Percentiles rank a stretch among this genome's conserved stretches.
Conservation (phyloP, 2,329 filamentous ascomycete genomes). For the Cercospora sp. region DNA sequence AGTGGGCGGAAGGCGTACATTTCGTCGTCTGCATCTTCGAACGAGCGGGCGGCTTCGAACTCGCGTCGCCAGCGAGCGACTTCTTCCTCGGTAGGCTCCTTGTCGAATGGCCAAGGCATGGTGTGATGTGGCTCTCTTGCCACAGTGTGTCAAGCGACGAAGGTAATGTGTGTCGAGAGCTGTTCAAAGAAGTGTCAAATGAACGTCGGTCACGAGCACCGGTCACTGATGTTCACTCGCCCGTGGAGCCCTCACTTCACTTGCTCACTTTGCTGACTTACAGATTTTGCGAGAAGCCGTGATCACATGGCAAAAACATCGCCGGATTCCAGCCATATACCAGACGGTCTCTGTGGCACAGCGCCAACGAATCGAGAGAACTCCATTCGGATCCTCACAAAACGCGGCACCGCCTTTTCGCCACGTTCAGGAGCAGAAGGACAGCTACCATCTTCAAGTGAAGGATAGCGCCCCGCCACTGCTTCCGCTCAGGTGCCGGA, state of each 20-base stretch:
- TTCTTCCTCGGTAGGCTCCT: constrained; percentile 6
- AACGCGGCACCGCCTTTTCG: background rate
- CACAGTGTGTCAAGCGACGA: background rate
- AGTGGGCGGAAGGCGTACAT: constrained; percentile 3
- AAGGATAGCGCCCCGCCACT: background rate
- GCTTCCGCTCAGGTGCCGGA: background rate
- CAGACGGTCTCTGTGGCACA: background rate
- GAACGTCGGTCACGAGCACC: background rate
- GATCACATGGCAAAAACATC: background rate
- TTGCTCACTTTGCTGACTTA: background rate
- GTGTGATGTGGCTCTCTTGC: background rate
- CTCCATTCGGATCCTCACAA: background rate
- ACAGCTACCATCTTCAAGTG: background rate
- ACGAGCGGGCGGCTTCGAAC: constrained; percentile 18
- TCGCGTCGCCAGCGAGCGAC: constrained; percentile 12
- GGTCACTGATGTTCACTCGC: background rate
- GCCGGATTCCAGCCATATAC: background rate
- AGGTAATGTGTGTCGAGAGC: background rate
- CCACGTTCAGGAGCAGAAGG: background rate
- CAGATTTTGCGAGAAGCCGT: background rate
- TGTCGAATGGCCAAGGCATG: constrained; percentile 1
- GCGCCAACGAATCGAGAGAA: background rate
- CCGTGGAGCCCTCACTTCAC: background rate
- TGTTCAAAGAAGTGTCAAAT: background rate
- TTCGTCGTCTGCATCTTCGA: constrained; percentile 16